Conservation (phyloP, 306 rosid genomes). For the Senna siamea region DNA sequence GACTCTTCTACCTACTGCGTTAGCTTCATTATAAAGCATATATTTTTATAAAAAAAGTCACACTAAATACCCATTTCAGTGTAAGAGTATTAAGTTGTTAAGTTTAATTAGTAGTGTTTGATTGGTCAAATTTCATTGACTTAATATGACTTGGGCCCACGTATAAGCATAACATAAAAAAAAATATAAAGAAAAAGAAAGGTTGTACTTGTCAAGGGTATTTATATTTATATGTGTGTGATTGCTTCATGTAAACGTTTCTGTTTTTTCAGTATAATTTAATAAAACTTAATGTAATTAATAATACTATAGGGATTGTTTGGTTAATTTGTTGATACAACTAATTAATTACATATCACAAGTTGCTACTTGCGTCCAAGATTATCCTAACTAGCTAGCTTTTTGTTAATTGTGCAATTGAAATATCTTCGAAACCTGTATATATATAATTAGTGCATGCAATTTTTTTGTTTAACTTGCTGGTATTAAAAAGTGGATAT, state of each 20-base stretch:
- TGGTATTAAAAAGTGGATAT: neutral
- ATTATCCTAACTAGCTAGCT: neutral
- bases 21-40: too few relatives aligned
- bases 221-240: neutral
- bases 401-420: neutral
- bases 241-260: constrained; percentile 22
- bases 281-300: neutral
- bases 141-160: constrained; percentile 22
- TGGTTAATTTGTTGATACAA: neutral
- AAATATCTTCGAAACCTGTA: neutral
- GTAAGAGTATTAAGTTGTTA: too few relatives aligned
- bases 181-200: neutral
- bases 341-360: neutral
- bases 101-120: too few relatives aligned
- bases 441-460: neutral
- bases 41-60: too few relatives aligned
- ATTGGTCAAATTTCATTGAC: too few relatives aligned
- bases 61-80: too few relatives aligned
- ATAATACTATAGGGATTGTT: neutral
- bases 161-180: constrained; percentile 4
- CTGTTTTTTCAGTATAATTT: neutral
- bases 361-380: constrained; percentile 37
- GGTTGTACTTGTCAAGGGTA: neutral
- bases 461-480: neutral
- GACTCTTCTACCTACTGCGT: too few relatives aligned